Base-by-base conservation (phyloP, 345 rosid genomes). In the Microcos paniculata region DNA sequence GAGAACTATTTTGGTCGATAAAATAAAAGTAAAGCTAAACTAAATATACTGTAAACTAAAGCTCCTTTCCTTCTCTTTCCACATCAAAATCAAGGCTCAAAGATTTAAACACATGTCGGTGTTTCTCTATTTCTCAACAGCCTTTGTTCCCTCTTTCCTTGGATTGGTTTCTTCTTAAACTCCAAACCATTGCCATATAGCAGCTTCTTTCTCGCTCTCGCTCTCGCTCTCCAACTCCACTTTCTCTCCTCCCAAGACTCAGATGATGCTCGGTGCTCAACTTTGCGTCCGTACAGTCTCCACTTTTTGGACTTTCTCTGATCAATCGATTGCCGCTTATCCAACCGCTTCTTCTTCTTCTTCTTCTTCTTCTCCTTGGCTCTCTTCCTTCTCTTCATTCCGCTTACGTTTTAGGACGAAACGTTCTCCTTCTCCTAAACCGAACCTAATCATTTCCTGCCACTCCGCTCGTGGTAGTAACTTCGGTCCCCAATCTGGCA, bases 221-320 rank as follows among this genome's bases (percentile, higher is more conserved):
- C 11, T 26, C 45, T 74, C 61, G 9, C 43, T 10, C 42, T 38
- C 21, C 40, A 24, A 51, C 70, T 46, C 69, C 28, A n/a, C n/a
- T n/a, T 13, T 0, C 30, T 18, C 51, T 46, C n/a, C n/a, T n/a
- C n/a, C n/a, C n/a, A n/a, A n/a, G n/a, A n/a, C n/a, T 26, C 26
- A 24, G 43, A 78, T 56, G 62, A 92, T 92, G 93, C 52, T 88
- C 24, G 81, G 80, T 55, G 78, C 84, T 81, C 84, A 74, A 24
- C 79, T 76, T 55, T 76, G 77, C 61, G 42, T 79, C 75, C 80
- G 75, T 71, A 43, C 86, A 40, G 23, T 81, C 70, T 31, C 80
- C 57, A 55, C 78, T 74, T 67, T 76, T 6, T 30, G 75, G 19
- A 46, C 71, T 64, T 67, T 72, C 11, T 55, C 77, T 45, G 84